Evolutionary conservation across 2,329 filamentous ascomycete species (phyloP).

Genomic region (Epichloe aotearoae): DNA sequence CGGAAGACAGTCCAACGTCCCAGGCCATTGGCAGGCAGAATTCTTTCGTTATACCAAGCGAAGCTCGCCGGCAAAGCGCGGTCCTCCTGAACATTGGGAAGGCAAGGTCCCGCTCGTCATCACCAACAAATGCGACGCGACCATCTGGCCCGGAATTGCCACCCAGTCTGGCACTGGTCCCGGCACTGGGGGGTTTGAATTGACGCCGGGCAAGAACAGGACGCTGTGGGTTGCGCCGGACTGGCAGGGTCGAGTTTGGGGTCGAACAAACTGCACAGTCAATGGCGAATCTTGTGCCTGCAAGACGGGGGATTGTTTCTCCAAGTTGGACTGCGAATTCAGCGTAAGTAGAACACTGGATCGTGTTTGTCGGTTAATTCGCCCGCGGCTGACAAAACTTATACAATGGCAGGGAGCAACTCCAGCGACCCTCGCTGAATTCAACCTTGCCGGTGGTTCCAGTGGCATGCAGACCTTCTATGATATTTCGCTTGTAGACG

Average conservation of each 20-base stretch:
- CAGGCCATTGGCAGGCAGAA: constrained; percentile 14
- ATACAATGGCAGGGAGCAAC: constrained; percentile 44
- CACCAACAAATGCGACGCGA: constrained; percentile 57
- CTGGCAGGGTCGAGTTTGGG: constrained; percentile 77
- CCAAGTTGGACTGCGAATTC: constrained; percentile 53
- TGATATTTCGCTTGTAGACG: constrained; percentile 74
- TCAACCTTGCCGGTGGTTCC: constrained; percentile 57
- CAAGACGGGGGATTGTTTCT: constrained; percentile 59
- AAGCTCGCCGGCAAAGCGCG: constrained; percentile 14
- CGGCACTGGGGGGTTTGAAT: constrained; percentile 52
- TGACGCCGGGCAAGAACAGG: constrained; percentile 42
- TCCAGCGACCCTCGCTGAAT: constrained; percentile 68
- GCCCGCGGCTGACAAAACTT: background rate
- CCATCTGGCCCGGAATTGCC: constrained; percentile 63
- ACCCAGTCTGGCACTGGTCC: constrained; percentile 62
- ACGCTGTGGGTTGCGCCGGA: constrained; percentile 54
- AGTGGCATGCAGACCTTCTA: constrained; percentile 57
- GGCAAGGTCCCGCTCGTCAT: constrained; percentile 48
- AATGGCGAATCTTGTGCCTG: constrained; percentile 55
- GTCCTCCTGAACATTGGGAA: constrained; percentile 19
- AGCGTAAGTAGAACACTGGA: constrained; percentile 36
- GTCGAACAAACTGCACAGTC: constrained; percentile 71
- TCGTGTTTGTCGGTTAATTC: background rate
- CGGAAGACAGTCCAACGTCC: constrained; percentile 6
- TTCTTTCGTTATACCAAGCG: constrained; percentile 15